These are phyloP conservation scores for Salisapilia sapeloensis DNA, from an alignment of 352 stramenopile species.

Conservation along the genomic window DNA sequence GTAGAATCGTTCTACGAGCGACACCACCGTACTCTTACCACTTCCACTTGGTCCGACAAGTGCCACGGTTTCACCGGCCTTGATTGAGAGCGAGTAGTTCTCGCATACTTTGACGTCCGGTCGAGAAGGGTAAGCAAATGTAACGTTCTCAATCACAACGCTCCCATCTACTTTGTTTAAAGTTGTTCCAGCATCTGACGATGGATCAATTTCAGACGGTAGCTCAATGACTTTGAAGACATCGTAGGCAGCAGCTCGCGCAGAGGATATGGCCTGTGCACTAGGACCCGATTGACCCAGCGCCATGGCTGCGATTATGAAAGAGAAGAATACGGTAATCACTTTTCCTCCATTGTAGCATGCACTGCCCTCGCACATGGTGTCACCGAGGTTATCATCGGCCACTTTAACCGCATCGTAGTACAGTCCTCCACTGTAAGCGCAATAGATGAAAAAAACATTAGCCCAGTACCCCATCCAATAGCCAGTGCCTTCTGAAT, in stretches of 20 bases:
- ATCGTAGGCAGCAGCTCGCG: conserved; percentile 9
- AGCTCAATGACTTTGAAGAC: conserved; percentile 21
- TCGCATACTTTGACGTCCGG: conserved; percentile 31
- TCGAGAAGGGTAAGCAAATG: conserved; percentile 47
- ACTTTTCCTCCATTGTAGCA: conserved; percentile 17
- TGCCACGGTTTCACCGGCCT: conserved; percentile 51
- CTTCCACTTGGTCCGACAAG: conserved; percentile 50
- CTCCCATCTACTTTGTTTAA: conserved; percentile 22
- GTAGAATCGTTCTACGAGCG: conserved; percentile 63
- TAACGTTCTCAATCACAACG: conserved; percentile 76
- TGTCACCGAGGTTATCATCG: conserved; percentile 7
- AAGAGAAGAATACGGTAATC: conserved; percentile 16
- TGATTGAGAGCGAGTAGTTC: conserved; percentile 28
- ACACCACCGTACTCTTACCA: conserved; percentile 55
- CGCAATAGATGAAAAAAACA: conserved; percentile 24
- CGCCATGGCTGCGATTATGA: conserved; percentile 19
- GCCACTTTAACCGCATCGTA: conserved; percentile 19
- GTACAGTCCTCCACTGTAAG: conserved; percentile 26
- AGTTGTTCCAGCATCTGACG: conserved; percentile 4
- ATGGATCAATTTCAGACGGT: conserved; percentile 14
- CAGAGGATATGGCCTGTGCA: conserved; percentile 11
- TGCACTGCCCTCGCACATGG: conserved; percentile 2
- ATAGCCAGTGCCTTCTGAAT: conserved; percentile 15
- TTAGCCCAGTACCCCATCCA: conserved; percentile 10
- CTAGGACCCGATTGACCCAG: conserved; percentile 14